Evolutionary conservation across 352 stramenopile species (phyloP).

Genomic region (Globisporangium paddicum): DNA sequence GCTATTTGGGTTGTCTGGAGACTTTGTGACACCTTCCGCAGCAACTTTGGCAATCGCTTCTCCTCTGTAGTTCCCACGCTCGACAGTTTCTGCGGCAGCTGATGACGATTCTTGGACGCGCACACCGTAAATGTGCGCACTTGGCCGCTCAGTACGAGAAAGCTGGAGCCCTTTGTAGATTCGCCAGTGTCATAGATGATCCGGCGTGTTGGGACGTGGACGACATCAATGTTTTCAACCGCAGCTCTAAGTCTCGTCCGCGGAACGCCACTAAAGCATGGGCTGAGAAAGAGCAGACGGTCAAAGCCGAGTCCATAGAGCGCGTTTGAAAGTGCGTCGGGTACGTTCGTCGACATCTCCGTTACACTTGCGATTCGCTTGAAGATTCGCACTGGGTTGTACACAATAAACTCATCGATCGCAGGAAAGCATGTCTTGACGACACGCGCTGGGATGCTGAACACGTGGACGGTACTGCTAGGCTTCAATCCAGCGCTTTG

Average conservation of each 20-base stretch:
- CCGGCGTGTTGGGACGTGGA: conserved; percentile 14
- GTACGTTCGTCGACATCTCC: background rate
- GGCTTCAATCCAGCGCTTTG: background rate
- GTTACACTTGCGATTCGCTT: conserved; percentile 24
- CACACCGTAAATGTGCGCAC: conserved; percentile 14
- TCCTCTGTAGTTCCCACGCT: conserved; percentile 2
- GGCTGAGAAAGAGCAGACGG: conserved; percentile 16
- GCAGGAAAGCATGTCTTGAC: conserved; percentile 21
- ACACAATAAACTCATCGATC: conserved; percentile 33
- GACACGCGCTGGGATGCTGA: conserved; percentile 25
- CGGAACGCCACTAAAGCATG: conserved; percentile 21
- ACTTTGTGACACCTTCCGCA: conserved; percentile 2
- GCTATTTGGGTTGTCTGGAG: background rate
- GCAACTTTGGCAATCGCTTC: conserved; percentile 5
- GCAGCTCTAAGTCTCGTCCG: conserved; percentile 12
- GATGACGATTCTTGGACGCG: conserved; percentile 3
- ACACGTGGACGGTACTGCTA: conserved; percentile 12
- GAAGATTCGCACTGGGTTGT: conserved; percentile 32
- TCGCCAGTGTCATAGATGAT: conserved; percentile 27
- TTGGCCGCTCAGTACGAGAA: conserved; percentile 18
- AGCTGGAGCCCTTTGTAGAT: conserved; percentile 11
- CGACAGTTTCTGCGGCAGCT: background rate
- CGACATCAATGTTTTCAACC: conserved; percentile 12
- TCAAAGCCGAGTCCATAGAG: conserved; percentile 14
- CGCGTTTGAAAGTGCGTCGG: background rate